Evolutionary conservation across 2,329 filamentous ascomycete species (phyloP).

Genomic region (Tolypocladium ovalisporum): DNA sequence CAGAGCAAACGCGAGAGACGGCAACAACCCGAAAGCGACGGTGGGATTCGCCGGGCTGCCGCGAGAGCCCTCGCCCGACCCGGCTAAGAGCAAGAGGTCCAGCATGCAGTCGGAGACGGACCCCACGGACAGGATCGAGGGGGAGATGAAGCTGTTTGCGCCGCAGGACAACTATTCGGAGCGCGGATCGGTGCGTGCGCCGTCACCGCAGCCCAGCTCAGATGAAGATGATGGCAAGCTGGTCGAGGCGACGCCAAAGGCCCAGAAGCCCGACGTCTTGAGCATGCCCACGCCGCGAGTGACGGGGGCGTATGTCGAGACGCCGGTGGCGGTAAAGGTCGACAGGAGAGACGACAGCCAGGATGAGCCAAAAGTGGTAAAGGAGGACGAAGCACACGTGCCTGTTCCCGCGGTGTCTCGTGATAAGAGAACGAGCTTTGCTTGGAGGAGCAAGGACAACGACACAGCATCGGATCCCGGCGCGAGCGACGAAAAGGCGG

Average conservation of each 20-base stretch:
- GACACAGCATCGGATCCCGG: slow-evolving; percentile 22
- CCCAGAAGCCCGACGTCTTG: slow-evolving; percentile 31
- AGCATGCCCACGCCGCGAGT: slow-evolving; percentile 42
- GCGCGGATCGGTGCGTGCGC: slow-evolving; percentile 39
- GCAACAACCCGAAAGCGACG: slow-evolving; percentile 21
- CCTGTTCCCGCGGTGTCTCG: slow-evolving; percentile 10
- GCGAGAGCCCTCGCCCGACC: slow-evolving; percentile 33
- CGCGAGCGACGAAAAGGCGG: slow-evolving; percentile 13
- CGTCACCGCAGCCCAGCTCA: slow-evolving; percentile 26
- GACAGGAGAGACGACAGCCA: slow-evolving; percentile 17
- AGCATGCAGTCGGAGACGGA: slow-evolving; percentile 41
- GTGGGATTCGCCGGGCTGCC: slow-evolving; percentile 37
- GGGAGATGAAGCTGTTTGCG: slow-evolving; percentile 45
- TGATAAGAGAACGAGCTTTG: slow-evolving; percentile 13
- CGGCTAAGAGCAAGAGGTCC: slow-evolving; percentile 34
- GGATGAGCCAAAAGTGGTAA: slow-evolving; percentile 5
- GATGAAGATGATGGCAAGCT: slow-evolving; percentile 20
- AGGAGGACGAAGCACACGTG: slow-evolving; percentile 3
- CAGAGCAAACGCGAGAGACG: slow-evolving; percentile 12
- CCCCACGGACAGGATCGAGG: slow-evolving; percentile 44
- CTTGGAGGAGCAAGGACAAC: slow-evolving; percentile 12
- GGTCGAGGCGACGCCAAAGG: slow-evolving; percentile 36
- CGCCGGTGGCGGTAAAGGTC: slow-evolving; percentile 35
- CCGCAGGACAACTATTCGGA: slow-evolving; percentile 44
- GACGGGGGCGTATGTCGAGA: slow-evolving; percentile 46